Evolutionary conservation across 2,329 filamentous ascomycete genomes (phyloP).

Genomic region (Penicillium aurantiogriseum): DNA sequence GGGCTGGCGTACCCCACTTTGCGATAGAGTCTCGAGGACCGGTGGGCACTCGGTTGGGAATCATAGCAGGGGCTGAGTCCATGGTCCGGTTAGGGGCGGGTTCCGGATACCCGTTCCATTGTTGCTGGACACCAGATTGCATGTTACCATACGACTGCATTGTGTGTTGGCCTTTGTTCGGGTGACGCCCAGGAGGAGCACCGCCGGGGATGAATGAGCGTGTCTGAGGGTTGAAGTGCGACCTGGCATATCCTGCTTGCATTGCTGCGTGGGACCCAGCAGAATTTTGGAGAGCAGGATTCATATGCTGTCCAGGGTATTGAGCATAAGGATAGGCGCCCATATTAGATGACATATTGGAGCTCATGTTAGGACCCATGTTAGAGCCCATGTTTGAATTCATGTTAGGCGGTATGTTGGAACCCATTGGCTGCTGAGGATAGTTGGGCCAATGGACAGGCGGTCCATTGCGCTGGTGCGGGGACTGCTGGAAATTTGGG

Average conservation of each 20-base stretch:
- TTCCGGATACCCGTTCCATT: conserved; percentile 32
- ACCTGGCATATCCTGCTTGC: conserved; percentile 78
- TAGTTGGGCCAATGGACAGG: conserved; percentile 42
- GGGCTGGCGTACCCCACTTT: conserved; percentile 52
- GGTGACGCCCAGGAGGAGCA: conserved; percentile 32
- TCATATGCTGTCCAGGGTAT: conserved; percentile 60
- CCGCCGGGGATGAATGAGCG: conserved; percentile 80
- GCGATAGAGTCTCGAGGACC: conserved; percentile 43
- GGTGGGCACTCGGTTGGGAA: conserved; percentile 21
- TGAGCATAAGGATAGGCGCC: conserved; percentile 75
- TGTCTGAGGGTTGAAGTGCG: conserved; percentile 90
- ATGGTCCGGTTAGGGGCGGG: conserved; percentile 19
- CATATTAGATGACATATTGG: conserved; percentile 47
- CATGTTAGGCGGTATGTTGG: conserved; percentile 36
- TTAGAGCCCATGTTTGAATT: conserved; percentile 33
- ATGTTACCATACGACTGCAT: conserved; percentile 29
- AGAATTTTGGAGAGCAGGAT: conserved; percentile 65
- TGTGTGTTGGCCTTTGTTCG: conserved; percentile 32
- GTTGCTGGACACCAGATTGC: conserved; percentile 24
- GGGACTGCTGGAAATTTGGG: conserved; percentile 33
- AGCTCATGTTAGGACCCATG: conserved; percentile 33
- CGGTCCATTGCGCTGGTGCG: conserved; percentile 40
- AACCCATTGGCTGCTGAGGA: conserved; percentile 28
- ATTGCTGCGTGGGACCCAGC: conserved; percentile 79
- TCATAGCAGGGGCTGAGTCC: conserved; percentile 20